Percentiles rank a stretch among this genome's conserved stretches.
Conservation (phyloP, 768 basidiomycete genomes). For the Chiua virens region DNA sequence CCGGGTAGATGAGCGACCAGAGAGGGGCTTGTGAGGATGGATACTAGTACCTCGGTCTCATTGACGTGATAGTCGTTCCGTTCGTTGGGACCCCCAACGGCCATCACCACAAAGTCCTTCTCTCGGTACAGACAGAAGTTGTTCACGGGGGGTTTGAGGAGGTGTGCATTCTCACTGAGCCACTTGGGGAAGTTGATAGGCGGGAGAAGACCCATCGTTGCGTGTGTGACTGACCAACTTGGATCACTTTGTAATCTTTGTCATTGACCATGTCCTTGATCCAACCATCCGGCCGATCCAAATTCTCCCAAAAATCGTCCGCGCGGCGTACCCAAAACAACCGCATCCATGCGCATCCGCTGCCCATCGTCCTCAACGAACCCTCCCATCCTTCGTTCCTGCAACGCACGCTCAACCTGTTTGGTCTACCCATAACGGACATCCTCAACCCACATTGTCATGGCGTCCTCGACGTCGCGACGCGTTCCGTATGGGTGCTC, state of each 20-base stretch:
- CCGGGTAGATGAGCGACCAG: background rate
- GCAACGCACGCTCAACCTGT: slow-evolving; percentile 47
- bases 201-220: slow-evolving; percentile 66
- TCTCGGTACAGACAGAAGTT: slow-evolving; percentile 85
- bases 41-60: slow-evolving; percentile 88
- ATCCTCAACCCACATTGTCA: slow-evolving; percentile 72
- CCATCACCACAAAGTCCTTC: slow-evolving; percentile 92
- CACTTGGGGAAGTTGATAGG: slow-evolving; percentile 91
- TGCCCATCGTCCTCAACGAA: slow-evolving; percentile 58
- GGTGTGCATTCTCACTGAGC: slow-evolving; percentile 77
- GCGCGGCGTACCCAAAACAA: slow-evolving; percentile 63
- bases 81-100: slow-evolving; percentile 92
- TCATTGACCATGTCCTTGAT: slow-evolving; percentile 47
- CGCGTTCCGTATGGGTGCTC: slow-evolving; percentile 87
- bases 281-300: slow-evolving; percentile 39
- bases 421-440: slow-evolving; percentile 59
- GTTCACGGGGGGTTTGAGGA: slow-evolving; percentile 89
- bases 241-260: background rate
- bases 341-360: slow-evolving; percentile 64
- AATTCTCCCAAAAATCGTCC: slow-evolving; percentile 47
- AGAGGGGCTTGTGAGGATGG: slow-evolving; percentile 7
- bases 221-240: too few species aligned
- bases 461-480: slow-evolving; percentile 73
- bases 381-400: slow-evolving; percentile 40
- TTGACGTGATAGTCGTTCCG: slow-evolving; percentile 94